Conservation (phyloP, 306 rosid species). For the Macrotyloma uniflorum region DNA sequence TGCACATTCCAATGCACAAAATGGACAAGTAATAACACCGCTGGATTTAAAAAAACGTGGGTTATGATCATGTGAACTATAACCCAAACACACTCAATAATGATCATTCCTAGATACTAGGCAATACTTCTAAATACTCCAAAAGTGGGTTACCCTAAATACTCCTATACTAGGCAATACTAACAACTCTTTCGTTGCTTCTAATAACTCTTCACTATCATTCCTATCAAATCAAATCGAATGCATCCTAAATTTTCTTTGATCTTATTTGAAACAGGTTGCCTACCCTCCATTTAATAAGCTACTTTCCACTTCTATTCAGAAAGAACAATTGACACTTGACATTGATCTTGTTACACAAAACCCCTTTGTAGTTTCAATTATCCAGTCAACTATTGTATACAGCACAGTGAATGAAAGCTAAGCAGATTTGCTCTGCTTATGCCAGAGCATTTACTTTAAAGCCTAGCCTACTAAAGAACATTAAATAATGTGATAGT, state of each 20-base stretch:
- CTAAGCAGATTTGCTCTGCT: conserved; percentile 15
- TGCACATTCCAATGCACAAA: no score
- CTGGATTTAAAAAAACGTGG: no score
- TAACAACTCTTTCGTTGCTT: not conserved
- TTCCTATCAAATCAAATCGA: not conserved
- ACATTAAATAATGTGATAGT: conserved; percentile 1
- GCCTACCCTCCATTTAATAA: not conserved
- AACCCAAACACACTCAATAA: no score
- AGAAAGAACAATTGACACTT: conserved; percentile 8
- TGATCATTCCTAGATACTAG: not conserved
- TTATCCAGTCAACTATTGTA: not conserved
- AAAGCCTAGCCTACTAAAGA: conserved; percentile 24
- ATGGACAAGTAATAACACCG: no score
- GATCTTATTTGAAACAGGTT: not conserved
- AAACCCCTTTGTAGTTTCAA: not conserved
- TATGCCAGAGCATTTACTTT: not conserved
- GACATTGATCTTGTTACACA: conserved; percentile 16
- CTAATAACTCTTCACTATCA: not conserved
- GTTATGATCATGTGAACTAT: no score
- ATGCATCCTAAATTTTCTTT: not conserved
- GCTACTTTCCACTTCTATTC: conserved; percentile 4
- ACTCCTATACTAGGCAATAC: not conserved
- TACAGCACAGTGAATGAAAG: conserved; percentile 3
- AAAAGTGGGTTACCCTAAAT: no score
- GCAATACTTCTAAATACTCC: not conserved